Evolutionary conservation across 2,329 filamentous ascomycete genomes (phyloP).

Genomic region (Phaeomoniella chlamydospora): DNA sequence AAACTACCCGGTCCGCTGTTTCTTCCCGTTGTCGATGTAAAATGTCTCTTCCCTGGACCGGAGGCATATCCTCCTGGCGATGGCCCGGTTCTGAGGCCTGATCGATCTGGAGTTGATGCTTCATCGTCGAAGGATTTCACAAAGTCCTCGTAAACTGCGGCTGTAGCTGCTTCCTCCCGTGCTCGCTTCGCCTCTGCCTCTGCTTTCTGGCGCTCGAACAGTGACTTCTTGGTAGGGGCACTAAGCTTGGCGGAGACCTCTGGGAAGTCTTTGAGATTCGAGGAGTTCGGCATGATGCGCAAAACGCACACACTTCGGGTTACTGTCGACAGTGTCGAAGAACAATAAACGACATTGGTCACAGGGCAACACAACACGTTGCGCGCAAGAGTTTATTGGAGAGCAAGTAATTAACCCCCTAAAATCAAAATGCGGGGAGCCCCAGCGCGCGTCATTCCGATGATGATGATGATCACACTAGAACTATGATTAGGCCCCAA

Average conservation of each 20-base stretch:
- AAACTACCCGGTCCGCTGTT: slow-evolving; percentile 35
- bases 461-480: too few relatives aligned
- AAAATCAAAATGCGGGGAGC: too few relatives aligned
- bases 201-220: slow-evolving; percentile 77
- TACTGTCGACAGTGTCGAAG: too few relatives aligned
- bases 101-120: slow-evolving; percentile 10
- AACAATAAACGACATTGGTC: too few relatives aligned
- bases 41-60: slow-evolving; percentile 48
- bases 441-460: too few relatives aligned
- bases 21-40: slow-evolving; percentile 27
- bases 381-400: too few relatives aligned
- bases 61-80: slow-evolving; percentile 16
- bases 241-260: slow-evolving; percentile 64
- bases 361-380: too few relatives aligned
- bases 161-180: slow-evolving; percentile 74
- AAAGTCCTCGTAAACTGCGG: slow-evolving; percentile 75
- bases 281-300: background rate
- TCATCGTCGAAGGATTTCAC: slow-evolving; percentile 52
- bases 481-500: too few relatives aligned
- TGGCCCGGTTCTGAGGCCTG: slow-evolving; percentile 17
- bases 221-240: slow-evolving; percentile 61
- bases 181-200: slow-evolving; percentile 79
- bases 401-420: too few relatives aligned
- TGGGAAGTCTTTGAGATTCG: slow-evolving; percentile 39
- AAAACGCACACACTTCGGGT: too few relatives aligned